Percentiles rank a stretch among this genome's conserved stretches.
These are phyloP conservation scores for Acacia confusa DNA, from an alignment of 306 rosid species.

Conservation along the genomic window DNA sequence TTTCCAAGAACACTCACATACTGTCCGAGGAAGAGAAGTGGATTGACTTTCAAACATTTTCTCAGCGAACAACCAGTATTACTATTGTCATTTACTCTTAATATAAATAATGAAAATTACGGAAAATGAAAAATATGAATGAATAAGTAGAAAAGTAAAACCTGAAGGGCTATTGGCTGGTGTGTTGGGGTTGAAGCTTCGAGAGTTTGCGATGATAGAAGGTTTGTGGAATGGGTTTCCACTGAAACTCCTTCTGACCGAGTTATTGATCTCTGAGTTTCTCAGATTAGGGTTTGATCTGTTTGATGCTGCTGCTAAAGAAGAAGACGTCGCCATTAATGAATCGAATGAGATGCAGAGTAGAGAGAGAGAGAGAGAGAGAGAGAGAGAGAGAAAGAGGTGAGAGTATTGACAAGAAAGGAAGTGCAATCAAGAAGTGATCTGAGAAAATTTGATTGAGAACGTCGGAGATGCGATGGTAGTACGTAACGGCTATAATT, in stretches of 20 bases:
- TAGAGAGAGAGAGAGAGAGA: not conserved
- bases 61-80: constrained; percentile 34
- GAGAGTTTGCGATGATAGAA: constrained; percentile 44
- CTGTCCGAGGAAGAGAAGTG: not conserved
- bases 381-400: not conserved
- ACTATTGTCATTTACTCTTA: not conserved
- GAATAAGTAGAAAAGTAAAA: not conserved
- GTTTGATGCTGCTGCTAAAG: constrained; percentile 25
- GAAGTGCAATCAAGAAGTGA: constrained; percentile 4
- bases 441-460: constrained; percentile 20
- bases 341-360: not conserved
- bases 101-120: not conserved
- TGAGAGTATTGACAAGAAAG: not conserved
- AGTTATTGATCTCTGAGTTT: constrained; percentile 59
- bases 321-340: constrained; percentile 47
- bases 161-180: constrained; percentile 78
- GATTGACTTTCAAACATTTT: constrained; percentile 13
- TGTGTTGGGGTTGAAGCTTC: constrained; percentile 54
- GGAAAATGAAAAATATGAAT: not conserved
- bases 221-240: constrained; percentile 76
- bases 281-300: constrained; percentile 52
- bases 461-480: constrained; percentile 21
- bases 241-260: constrained; percentile 67
- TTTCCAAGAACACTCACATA: not conserved
- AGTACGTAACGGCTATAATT: constrained; percentile 61